Evolutionary conservation across 108 stramenopile species (phyloP).

Genomic region (Cyclotella cryptica): DNA sequence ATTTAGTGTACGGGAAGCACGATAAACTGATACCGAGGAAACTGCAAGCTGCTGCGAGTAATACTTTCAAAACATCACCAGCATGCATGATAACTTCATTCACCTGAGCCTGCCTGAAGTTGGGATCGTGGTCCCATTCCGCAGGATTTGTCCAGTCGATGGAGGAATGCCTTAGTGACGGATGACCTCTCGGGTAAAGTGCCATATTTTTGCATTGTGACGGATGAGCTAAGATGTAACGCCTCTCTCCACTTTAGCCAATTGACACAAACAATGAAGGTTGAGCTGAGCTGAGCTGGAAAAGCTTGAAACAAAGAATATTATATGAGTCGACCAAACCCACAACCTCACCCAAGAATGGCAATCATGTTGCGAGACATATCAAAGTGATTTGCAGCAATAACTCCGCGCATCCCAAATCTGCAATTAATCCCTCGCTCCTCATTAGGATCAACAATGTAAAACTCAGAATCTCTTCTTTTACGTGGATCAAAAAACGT

Average conservation of each 20-base stretch:
- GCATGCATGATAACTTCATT: conserved; percentile 93
- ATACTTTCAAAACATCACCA: conserved; percentile 84
- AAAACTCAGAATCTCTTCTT: conserved; percentile 50
- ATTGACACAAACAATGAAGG: not conserved
- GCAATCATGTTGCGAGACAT: conserved; percentile 81
- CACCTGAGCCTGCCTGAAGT: conserved; percentile 73
- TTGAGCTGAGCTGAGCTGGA: not conserved
- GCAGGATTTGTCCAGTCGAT: conserved; percentile 46
- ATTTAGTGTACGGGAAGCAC: not conserved
- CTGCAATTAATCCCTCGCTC: conserved; percentile 87
- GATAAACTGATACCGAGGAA: not conserved
- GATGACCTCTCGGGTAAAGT: conserved; percentile 67
- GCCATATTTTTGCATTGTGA: conserved; percentile 72
- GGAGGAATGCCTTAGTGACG: conserved; percentile 60
- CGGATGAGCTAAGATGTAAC: conserved; percentile 81
- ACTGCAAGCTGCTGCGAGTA: not conserved
- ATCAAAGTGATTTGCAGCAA: conserved; percentile 85
- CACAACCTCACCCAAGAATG: conserved; percentile 41
- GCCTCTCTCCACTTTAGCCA: conserved; percentile 49
- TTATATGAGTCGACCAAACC: not conserved
- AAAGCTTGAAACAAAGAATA: not conserved
- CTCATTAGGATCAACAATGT: conserved; percentile 71
- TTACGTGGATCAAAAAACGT: conserved; percentile 60
- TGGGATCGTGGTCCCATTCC: conserved; percentile 69
- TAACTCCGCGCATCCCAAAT: conserved; percentile 84